Evolutionary conservation across 208 protist genomes (phyloP).

Genomic region (Trypanosoma lewisi): DNA sequence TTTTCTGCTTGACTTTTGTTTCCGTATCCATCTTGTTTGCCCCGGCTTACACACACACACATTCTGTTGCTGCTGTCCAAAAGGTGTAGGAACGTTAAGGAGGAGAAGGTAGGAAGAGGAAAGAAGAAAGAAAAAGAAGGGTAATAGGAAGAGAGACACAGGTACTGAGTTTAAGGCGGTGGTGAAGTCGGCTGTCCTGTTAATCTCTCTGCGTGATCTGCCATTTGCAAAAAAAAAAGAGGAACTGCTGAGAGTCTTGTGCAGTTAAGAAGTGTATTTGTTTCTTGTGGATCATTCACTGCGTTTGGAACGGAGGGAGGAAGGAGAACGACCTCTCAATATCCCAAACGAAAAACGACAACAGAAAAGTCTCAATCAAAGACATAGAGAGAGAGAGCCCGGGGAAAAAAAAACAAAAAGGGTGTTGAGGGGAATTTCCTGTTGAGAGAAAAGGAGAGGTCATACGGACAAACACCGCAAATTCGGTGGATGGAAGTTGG

Average conservation of each 20-base stretch:
- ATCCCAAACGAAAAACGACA: neutral
- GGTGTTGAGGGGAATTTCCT: neutral
- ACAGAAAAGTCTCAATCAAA: no score
- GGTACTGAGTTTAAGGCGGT: no score
- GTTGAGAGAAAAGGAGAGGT: neutral
- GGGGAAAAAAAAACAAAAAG: neutral
- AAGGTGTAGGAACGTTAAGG: neutral
- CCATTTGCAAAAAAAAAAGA: no score
- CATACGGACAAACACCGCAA: neutral
- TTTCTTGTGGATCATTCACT: no score
- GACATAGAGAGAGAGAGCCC: neutral
- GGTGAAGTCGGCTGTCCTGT: neutral
- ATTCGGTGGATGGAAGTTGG: neutral
- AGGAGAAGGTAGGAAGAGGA: neutral
- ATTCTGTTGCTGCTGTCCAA: neutral
- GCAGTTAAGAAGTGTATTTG: no score
- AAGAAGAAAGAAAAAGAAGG: neutral
- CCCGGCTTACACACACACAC: no score
- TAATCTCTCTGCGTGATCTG: no score
- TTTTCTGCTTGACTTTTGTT: no score
- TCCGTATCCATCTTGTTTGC: conserved; percentile 3
- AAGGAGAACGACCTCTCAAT: neutral
- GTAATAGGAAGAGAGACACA: no score
- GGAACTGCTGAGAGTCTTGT: no score
- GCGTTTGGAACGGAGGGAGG: no score